Percentiles rank a stretch among this genome's conserved stretches.
These are phyloP conservation scores for Dissophora ornata DNA, from an alignment of 192 early-diverging fungal species.

Conservation along the genomic window DNA sequence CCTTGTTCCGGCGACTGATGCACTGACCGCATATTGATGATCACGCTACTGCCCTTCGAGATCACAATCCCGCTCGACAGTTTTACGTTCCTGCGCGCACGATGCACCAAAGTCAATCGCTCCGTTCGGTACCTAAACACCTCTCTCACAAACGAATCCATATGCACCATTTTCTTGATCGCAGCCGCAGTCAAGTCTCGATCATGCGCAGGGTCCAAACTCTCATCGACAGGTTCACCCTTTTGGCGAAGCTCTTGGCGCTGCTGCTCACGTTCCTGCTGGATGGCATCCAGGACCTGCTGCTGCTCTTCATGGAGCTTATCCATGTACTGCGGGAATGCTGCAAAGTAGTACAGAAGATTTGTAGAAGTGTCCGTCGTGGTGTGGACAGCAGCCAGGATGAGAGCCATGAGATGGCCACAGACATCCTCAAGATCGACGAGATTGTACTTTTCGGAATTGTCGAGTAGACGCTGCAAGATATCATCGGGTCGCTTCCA, in stretches of 20 bases:
- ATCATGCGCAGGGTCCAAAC: slow-evolving; percentile 42
- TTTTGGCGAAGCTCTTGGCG: slow-evolving; percentile 14
- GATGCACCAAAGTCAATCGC: slow-evolving; percentile 16
- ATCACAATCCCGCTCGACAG: slow-evolving; percentile 49
- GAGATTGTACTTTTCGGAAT: slow-evolving; percentile 44
- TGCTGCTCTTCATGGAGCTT: slow-evolving; percentile 53
- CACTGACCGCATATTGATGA: slow-evolving; percentile 36
- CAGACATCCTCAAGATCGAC: slow-evolving; percentile 47
- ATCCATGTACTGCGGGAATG: slow-evolving; percentile 29
- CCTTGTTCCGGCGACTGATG: slow-evolving; percentile 35
- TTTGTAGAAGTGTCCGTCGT: slow-evolving; percentile 41
- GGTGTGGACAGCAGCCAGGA: slow-evolving; percentile 52
- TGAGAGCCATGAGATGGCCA: slow-evolving; percentile 40
- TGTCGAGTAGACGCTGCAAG: slow-evolving; percentile 48
- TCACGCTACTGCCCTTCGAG: slow-evolving; percentile 26
- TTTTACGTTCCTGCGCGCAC: slow-evolving; percentile 37
- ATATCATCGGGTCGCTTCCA: slow-evolving; percentile 51
- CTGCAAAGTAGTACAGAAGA: slow-evolving; percentile 43
- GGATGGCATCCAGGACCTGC: slow-evolving; percentile 23
- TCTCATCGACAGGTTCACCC: slow-evolving; percentile 24
- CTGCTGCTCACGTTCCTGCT: slow-evolving; percentile 22
- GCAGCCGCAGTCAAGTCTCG: slow-evolving; percentile 13
- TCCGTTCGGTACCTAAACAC: slow-evolving; percentile 36
- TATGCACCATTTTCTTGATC: slow-evolving; percentile 53
- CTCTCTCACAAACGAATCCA: slow-evolving; percentile 57